Base-by-base conservation (phyloP, 1,284 basidiomycete species). In the Apiotrichum sp. region DNA sequence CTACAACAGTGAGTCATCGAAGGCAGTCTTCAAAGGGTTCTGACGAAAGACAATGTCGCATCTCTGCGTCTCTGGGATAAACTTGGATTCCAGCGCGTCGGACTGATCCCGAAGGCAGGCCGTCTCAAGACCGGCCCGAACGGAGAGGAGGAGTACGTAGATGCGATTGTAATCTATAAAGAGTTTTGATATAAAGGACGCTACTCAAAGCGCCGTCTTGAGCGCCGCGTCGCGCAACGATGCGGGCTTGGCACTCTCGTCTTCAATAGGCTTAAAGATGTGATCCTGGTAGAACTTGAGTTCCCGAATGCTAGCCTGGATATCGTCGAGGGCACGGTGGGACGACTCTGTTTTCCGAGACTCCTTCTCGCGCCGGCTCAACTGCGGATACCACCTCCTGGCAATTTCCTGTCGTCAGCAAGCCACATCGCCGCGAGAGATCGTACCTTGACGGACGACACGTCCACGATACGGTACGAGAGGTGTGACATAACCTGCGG, bases 111-210 rank as follows among this genome's bases (percentile, higher is more conserved):
- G 11, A 80, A 84, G 44, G 93, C 91, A 0, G 93, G 93, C 1
- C 78, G 86, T 50, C 78, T 97, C 43, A 83, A 78, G 70, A 83
- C 80, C 32, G 78, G 72, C 0, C 70, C 77, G 47, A 84, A 88
- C 65, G 68, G 75, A 1, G 84, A 83, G 13, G 92, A 95, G 68
- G 89, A 92, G 71, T 93, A 86, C 65, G 85, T 92, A 6, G 92
- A 96, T 70, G 91, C 92, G 1, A 84, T 85, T 73, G 82, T 97
- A 29, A 83, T 89, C 65, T 89, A 89, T 78, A 91, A 88, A 77
- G 79, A 74, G 11, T 67, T 60, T 54, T 6, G 41, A 36, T 45
- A 45, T 10, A 22, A 22, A 22, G 22, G 22, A 14, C 13, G 36
- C 36, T 8, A 8, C 16, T 53, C 47, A 69, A 29, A 69, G 49